Evolutionary conservation across 495 filamentous ascomycete species (phyloP).

Genomic region (Penicillium psychrofluorescens): DNA sequence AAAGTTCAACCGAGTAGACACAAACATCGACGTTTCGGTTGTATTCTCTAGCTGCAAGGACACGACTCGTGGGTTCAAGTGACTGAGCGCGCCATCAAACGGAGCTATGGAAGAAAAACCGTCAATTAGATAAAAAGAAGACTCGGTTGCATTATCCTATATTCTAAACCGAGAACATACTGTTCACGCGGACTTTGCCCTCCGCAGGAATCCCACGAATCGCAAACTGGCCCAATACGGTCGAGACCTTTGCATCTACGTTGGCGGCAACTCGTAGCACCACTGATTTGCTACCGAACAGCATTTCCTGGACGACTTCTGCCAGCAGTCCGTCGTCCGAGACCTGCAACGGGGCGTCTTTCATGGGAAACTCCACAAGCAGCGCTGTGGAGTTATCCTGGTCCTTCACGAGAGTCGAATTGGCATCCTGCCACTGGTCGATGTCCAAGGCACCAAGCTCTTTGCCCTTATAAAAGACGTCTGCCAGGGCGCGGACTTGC

Average conservation of each 20-base stretch:
- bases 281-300: slow-evolving; percentile 62
- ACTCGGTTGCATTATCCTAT: slow-evolving; percentile 16
- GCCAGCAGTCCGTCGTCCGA: slow-evolving; percentile 69
- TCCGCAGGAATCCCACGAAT: slow-evolving; percentile 77
- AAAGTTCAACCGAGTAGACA: slow-evolving; percentile 66
- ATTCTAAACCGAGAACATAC: slow-evolving; percentile 46
- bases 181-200: slow-evolving; percentile 81
- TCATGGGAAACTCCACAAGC: slow-evolving; percentile 63
- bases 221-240: slow-evolving; percentile 68
- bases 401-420: slow-evolving; percentile 61
- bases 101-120: slow-evolving; percentile 27
- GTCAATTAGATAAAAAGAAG: slow-evolving; percentile 8
- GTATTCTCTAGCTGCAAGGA: slow-evolving; percentile 63
- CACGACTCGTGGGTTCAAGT: slow-evolving; percentile 54
- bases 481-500: slow-evolving; percentile 63
- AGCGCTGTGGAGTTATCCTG: slow-evolving; percentile 49
- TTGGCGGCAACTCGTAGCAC: slow-evolving; percentile 65
- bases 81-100: slow-evolving; percentile 39
- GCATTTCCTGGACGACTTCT: slow-evolving; percentile 62
- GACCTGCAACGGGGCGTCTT: slow-evolving; percentile 72
- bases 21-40: slow-evolving; percentile 54
- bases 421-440: slow-evolving; percentile 74
- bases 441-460: slow-evolving; percentile 74
- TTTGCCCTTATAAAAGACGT: slow-evolving; percentile 66
- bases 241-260: slow-evolving; percentile 75